Evolutionary conservation across 164 flowering plant species (phyloP), one percentile per base, ranked within the genome.

Genomic region (Nymphaea colorata): DNA sequence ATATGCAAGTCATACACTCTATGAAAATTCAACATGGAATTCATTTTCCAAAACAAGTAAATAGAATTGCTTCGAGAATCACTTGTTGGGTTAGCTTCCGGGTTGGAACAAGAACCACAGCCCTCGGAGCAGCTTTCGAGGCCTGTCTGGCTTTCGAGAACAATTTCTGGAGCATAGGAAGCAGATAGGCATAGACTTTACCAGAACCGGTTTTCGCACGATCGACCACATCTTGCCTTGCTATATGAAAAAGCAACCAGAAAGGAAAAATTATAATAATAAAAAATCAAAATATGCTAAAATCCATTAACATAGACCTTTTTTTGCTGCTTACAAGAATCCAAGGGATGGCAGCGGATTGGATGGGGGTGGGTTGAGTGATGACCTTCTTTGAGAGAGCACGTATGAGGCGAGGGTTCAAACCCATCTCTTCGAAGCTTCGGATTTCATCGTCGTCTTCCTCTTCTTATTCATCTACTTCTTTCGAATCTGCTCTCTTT

Each of bases 131-230:
- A 63, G 70, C 78, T 69, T 80, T 87, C 57, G 62, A 75, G 2
- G 82, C 60, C 2, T 47, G 6, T 59, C 71, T 75, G 7, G 77
- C 69, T 57, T 77, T 85, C 4, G 83, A 68, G 57, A 90, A 84
- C 18, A 95, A 82, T 80, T 88, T 95, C 74, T 95, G 99, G 15
- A 95, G 86, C 80, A 92, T 69, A 2, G 99, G 99, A 41, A 95
- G 89, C 7, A 95, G 85, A 67, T 91, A 95, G 2, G 99, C 96
- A 41, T 84, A 87, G 11, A 98, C 91, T 77, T 95, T 95, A 15
- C 99, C 99, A 2, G 99, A 92, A 62, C 99, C 99, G 4, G 99
- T 95, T 75, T 87, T 88, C 3, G 98, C 98, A 42, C 88, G 77
- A 3, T 96, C 96, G 45, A 95, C 95, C 65, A 94, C 93, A 73